Evolutionary conservation across 23 red algal genomes (phyloP).

Genomic region (Gracilaria gracilis): DNA sequence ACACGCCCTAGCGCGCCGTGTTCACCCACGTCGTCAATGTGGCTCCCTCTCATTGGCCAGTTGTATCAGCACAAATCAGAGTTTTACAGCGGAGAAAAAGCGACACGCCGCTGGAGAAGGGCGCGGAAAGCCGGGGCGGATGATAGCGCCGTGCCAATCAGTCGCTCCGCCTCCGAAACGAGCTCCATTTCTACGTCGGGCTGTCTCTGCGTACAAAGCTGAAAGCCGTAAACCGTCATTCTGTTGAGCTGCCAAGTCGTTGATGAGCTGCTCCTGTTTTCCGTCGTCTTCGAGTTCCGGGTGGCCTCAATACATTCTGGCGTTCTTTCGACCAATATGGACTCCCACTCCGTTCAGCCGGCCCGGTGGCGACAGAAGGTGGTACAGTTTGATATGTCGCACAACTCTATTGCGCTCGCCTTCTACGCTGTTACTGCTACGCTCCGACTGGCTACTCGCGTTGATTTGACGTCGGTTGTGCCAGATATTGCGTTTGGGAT

Average conservation of each 20-base stretch:
- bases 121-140: background rate
- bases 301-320: background rate
- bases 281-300: background rate
- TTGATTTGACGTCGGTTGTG: background rate
- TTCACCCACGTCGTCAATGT: background rate
- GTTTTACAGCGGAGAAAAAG: background rate
- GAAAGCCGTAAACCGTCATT: background rate
- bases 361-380: conserved; percentile 29
- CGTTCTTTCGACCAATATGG: background rate
- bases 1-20: background rate
- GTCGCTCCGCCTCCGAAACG: background rate
- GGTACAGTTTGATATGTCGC: conserved; percentile 50
- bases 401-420: conserved; percentile 41
- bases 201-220: background rate
- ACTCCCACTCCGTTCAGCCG: background rate
- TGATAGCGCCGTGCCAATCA: background rate
- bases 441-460: background rate
- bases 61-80: background rate
- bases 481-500: conserved; percentile 18
- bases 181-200: background rate
- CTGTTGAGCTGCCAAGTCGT: background rate
- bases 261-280: background rate
- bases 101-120: too few relatives aligned
- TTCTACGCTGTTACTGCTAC: conserved; percentile 28
- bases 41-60: background rate